phyloP scores from a whole-genome alignment of 768 basidiomycete genomes.

The Serendipita sp. region DNA sequence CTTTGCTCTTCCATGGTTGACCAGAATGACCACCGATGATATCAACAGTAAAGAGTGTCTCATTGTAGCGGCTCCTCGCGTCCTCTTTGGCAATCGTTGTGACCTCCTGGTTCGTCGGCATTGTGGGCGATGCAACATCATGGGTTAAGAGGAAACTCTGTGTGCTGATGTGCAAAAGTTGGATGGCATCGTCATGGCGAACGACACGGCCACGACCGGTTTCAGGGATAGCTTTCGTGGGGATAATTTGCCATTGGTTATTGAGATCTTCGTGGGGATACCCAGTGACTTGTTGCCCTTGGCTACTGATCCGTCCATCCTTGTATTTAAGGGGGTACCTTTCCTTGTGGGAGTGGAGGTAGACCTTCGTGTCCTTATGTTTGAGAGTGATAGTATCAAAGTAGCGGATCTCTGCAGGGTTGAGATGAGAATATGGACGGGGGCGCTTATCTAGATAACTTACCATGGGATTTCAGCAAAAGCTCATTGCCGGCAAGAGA shows the following conservation, averaged over 20 bases:
- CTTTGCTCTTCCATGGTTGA: slow-evolving; percentile 84
- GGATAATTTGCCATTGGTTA: slow-evolving; percentile 90
- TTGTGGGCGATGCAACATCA: slow-evolving; percentile 91
- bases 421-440: slow-evolving; percentile 6
- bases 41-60: slow-evolving; percentile 72
- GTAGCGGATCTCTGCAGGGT: slow-evolving; percentile 69
- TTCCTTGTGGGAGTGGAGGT: slow-evolving; percentile 84
- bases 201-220: slow-evolving; percentile 86
- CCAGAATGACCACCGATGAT: slow-evolving; percentile 61
- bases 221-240: slow-evolving; percentile 88
- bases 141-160: slow-evolving; percentile 77
- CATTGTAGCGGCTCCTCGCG: slow-evolving; percentile 49
- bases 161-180: slow-evolving; percentile 76
- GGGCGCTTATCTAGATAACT: slow-evolving; percentile 10
- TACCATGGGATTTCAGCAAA: slow-evolving; percentile 81
- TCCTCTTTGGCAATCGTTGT: slow-evolving; percentile 83
- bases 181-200: slow-evolving; percentile 75
- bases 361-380: slow-evolving; percentile 88
- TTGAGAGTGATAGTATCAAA: slow-evolving; percentile 74
- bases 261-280: slow-evolving; percentile 90
- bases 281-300: slow-evolving; percentile 96
- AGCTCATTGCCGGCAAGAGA: slow-evolving; percentile 85
- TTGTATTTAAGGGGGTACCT: slow-evolving; percentile 86
- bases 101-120: slow-evolving; percentile 97
- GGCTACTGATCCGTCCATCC: slow-evolving; percentile 86